Conservation (phyloP, 1,284 basidiomycete species). For the Sanghuangporus sanghuang region DNA sequence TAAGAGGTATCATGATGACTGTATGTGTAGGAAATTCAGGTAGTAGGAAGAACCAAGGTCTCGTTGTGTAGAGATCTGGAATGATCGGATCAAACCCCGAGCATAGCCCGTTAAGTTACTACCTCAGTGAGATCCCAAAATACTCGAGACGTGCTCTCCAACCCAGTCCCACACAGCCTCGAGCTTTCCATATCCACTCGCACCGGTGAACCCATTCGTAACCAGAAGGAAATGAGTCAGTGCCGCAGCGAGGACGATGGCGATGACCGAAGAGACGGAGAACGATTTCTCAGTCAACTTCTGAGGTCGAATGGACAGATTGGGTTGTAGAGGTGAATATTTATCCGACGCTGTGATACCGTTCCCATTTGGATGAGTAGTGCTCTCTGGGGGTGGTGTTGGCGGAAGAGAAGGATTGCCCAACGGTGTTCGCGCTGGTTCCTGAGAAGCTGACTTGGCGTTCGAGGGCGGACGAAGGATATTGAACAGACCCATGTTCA, state of each 20-base stretch:
- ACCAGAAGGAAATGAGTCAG: constrained; percentile 47
- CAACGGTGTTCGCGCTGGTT: constrained; percentile 17
- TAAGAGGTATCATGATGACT: no score
- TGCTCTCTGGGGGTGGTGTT: constrained; percentile 5
- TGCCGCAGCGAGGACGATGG: constrained; percentile 44
- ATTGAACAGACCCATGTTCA: constrained; percentile 64
- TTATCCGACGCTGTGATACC: constrained; percentile 17
- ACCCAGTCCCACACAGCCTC: constrained; percentile 40
- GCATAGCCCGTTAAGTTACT: neutral
- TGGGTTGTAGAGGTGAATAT: neutral
- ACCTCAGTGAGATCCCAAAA: neutral
- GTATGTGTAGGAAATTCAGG: no score
- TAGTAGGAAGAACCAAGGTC: no score
- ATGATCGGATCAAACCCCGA: no score
- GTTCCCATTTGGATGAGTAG: neutral
- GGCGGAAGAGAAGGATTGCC: constrained; percentile 26
- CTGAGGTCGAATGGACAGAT: constrained; percentile 9
- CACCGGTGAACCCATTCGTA: constrained; percentile 45
- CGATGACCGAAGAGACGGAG: constrained; percentile 36
- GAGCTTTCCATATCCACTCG: constrained; percentile 42
- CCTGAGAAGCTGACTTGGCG: constrained; percentile 6
- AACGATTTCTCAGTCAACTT: constrained; percentile 20
- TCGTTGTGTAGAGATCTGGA: no score
- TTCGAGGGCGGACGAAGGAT: constrained; percentile 30
- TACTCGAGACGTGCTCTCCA: neutral